Evolutionary conservation across 768 basidiomycete genomes (phyloP).

Genomic region (Baorangia bicolor): DNA sequence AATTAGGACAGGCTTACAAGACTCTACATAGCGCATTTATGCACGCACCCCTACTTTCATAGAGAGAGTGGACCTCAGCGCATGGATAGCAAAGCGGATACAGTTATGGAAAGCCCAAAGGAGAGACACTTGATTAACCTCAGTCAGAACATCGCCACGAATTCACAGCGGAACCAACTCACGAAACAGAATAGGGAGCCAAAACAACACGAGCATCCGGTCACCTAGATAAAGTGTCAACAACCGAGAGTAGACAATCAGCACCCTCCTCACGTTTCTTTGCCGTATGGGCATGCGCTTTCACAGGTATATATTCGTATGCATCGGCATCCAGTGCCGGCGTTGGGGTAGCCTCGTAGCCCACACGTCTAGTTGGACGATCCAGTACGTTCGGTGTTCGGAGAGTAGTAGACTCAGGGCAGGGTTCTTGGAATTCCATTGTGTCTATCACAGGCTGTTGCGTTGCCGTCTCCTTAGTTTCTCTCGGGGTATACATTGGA

Average conservation of each 20-base stretch:
- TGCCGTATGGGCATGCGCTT: constrained; percentile 41
- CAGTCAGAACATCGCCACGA: constrained; percentile 4
- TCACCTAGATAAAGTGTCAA: constrained; percentile 52
- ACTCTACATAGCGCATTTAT: constrained; percentile 14
- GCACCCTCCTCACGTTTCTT: constrained; percentile 59
- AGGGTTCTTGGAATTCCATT: constrained; percentile 1
- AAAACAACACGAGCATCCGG: constrained; percentile 82
- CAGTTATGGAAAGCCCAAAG: constrained; percentile 61
- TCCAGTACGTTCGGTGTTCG: constrained; percentile 32
- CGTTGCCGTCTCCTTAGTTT: constrained; percentile 22
- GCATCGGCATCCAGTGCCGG: constrained; percentile 69
- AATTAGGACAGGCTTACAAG: constrained; percentile 1
- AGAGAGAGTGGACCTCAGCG: constrained; percentile 48
- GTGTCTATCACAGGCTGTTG: constrained; percentile 1
- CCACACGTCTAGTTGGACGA: constrained; percentile 41
- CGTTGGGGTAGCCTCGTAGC: constrained; percentile 46
- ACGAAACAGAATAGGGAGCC: constrained; percentile 83
- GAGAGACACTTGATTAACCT: constrained; percentile 47
- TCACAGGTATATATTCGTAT: constrained; percentile 59
- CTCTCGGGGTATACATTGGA: constrained; percentile 71
- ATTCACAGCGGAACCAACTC: constrained; percentile 34
- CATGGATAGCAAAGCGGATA: constrained; percentile 49
- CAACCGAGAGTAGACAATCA: background rate
- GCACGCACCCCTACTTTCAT: constrained; percentile 42
- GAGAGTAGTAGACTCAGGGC: constrained; percentile 12